Evolutionary conservation across 2,329 filamentous ascomycete genomes (phyloP).

Genomic region (Helotiales sp.): DNA sequence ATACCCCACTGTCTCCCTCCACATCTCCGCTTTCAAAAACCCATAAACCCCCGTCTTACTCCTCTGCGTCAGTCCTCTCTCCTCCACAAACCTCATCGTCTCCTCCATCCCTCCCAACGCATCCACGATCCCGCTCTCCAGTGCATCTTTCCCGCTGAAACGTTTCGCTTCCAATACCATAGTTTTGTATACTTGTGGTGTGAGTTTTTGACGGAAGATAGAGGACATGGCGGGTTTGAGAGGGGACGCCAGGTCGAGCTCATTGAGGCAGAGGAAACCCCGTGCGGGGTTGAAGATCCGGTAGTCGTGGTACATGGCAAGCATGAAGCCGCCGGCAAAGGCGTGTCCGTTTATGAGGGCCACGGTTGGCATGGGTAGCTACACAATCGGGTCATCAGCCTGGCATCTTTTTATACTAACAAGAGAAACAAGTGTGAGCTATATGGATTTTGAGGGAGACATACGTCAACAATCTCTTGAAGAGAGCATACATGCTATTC

Average conservation of each 20-base stretch:
- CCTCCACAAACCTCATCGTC: conserved; percentile 61
- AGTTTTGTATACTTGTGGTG: conserved; percentile 58
- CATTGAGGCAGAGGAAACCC: conserved; percentile 82
- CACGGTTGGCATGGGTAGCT: conserved; percentile 82
- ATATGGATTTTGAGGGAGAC: conserved; percentile 18
- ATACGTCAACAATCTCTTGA: conserved; percentile 65
- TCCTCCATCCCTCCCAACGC: conserved; percentile 68
- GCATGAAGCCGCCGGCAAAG: conserved; percentile 83
- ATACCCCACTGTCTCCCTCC: conserved; percentile 64
- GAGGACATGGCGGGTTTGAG: conserved; percentile 74
- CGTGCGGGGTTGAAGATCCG: conserved; percentile 72
- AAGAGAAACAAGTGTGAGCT: background rate
- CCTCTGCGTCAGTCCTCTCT: conserved; percentile 65
- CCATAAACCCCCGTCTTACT: conserved; percentile 71
- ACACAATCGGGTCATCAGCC: background rate
- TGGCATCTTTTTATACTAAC: background rate
- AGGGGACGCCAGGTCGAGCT: conserved; percentile 79
- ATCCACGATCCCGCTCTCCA: conserved; percentile 72
- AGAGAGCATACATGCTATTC: conserved; percentile 66
- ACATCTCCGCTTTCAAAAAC: conserved; percentile 76
- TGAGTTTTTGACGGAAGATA: conserved; percentile 74
- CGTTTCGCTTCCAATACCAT: conserved; percentile 77
- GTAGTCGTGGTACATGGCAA: conserved; percentile 83
- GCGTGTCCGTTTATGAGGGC: conserved; percentile 81
- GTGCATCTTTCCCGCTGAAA: conserved; percentile 66